A percentile compares a stretch with the other conserved stretches of the same genome.
phyloP scores from a whole-genome alignment of 2,329 filamentous ascomycete species.

The Stachybotrys chlorohalonatus region DNA sequence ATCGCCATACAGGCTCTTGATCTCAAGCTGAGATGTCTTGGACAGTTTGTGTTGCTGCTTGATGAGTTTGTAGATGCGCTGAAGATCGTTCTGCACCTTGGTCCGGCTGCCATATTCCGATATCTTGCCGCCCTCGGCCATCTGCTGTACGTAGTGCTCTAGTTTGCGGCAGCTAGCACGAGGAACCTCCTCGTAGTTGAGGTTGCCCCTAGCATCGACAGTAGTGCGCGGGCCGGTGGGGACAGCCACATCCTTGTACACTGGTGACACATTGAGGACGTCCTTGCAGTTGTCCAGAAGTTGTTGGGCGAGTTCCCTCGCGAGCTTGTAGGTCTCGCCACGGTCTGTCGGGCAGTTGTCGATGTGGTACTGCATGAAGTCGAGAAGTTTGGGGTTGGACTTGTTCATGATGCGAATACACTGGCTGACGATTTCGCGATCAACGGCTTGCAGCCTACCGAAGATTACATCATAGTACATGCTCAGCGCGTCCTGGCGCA shows the following conservation, averaged over 20 bases:
- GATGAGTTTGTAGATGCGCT: slow-evolving; percentile 95
- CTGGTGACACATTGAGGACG: slow-evolving; percentile 71
- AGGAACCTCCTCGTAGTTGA: slow-evolving; percentile 83
- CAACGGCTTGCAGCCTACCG: slow-evolving; percentile 81
- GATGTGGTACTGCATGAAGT: slow-evolving; percentile 99
- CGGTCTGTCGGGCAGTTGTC: slow-evolving; percentile 96
- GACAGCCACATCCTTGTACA: slow-evolving; percentile 91
- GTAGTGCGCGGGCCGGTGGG: slow-evolving; percentile 88
- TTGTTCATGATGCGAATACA: slow-evolving; percentile 99
- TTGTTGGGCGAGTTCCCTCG: slow-evolving; percentile 85
- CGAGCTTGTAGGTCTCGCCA: slow-evolving; percentile 95
- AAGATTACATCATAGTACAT: slow-evolving; percentile 99
- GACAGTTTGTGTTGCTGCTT: slow-evolving; percentile 97
- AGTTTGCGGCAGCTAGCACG: slow-evolving; percentile 88
- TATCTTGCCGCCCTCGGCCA: slow-evolving; percentile 97
- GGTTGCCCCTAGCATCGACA: slow-evolving; percentile 85
- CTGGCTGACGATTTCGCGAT: slow-evolving; percentile 95
- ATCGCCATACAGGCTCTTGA: slow-evolving; percentile 90
- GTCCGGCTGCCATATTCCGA: slow-evolving; percentile 97
- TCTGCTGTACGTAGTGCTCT: slow-evolving; percentile 96
- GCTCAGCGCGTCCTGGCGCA: slow-evolving; percentile 87
- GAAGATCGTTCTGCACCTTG: slow-evolving; percentile 93
- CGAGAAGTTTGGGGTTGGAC: slow-evolving; percentile 87
- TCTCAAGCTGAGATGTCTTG: slow-evolving; percentile 91
- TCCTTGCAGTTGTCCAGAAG: slow-evolving; percentile 98